phyloP scores from a whole-genome alignment of 2,329 filamentous ascomycete species.

The Decorospora gaudefroyi region DNA sequence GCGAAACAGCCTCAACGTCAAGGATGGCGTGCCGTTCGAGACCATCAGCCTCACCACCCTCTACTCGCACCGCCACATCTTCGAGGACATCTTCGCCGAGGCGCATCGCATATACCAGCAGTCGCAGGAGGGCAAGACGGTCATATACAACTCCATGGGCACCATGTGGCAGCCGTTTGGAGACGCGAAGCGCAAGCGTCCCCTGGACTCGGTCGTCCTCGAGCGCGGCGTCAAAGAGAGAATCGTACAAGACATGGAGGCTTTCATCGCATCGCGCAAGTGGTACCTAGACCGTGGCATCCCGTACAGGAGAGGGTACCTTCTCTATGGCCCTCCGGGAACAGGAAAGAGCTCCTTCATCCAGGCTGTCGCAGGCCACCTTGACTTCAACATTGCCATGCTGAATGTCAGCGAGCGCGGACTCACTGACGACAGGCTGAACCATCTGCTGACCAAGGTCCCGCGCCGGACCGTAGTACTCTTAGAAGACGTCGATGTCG shows the following conservation, averaged over 20 bases:
- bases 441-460: conserved; percentile 82
- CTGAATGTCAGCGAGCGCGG: conserved; percentile 88
- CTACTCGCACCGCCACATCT: conserved; percentile 85
- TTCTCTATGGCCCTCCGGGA: conserved; percentile 86
- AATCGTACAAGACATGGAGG: conserved; percentile 78
- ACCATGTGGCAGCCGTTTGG: conserved; percentile 86
- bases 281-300: conserved; percentile 97
- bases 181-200: conserved; percentile 81
- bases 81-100: conserved; percentile 86
- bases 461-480: conserved; percentile 81
- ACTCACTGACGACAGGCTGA: conserved; percentile 85
- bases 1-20: conserved; percentile 72
- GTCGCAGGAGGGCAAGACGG: conserved; percentile 87
- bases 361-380: conserved; percentile 86
- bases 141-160: conserved; percentile 84
- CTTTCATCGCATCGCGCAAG: conserved; percentile 76
- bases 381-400: conserved; percentile 92
- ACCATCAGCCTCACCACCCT: conserved; percentile 90
- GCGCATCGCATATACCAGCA: conserved; percentile 79
- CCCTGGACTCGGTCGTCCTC: conserved; percentile 83
- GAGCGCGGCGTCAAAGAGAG: conserved; percentile 81
- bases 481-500: conserved; percentile 89
- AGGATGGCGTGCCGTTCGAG: conserved; percentile 89
- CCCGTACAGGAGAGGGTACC: conserved; percentile 85
- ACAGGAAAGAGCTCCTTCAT: conserved; percentile 97